Evolutionary conservation across 176 grass and related monocot genomes (phyloP).

Genomic region (Musa itinerans): DNA sequence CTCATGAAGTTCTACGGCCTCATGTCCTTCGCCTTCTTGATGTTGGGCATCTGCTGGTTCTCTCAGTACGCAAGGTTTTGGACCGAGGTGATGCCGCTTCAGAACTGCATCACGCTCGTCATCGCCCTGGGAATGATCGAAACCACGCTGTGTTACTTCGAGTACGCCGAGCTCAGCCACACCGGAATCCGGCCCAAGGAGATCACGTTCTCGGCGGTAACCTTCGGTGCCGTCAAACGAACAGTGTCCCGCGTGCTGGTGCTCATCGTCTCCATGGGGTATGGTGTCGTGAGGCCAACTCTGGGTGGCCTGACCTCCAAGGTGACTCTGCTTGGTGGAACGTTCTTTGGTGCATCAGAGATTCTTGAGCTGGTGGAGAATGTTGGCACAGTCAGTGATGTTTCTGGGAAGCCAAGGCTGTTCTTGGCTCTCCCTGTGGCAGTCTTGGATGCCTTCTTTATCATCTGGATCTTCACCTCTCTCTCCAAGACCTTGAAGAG

Average conservation of each 20-base stretch:
- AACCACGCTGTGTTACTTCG: constrained; percentile 7
- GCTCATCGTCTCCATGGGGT: constrained; percentile 7
- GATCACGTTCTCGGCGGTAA: constrained; percentile 8
- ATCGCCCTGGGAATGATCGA: constrained; percentile 8
- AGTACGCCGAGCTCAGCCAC: constrained; percentile 2
- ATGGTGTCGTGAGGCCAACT: constrained; percentile 10
- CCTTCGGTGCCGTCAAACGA: constrained; percentile 1
- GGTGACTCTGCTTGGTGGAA: not conserved
- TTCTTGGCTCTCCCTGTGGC: constrained; percentile 6
- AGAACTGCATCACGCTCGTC: constrained; percentile 11
- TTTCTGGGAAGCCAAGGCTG: constrained; percentile 9
- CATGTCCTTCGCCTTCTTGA: constrained; percentile 8
- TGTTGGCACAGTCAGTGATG: constrained; percentile 7
- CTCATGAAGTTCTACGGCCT: constrained; percentile 8
- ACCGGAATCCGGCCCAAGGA: constrained; percentile 8
- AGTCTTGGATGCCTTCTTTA: constrained; percentile 7
- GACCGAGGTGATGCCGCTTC: constrained; percentile 7
- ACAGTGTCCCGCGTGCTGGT: not conserved
- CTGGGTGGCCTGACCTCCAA: constrained; percentile 10
- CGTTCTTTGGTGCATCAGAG: constrained; percentile 1
- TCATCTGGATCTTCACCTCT: constrained; percentile 15
- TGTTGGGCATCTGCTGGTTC: constrained; percentile 3
- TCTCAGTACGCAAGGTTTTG: constrained; percentile 9
- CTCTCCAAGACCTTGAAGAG: constrained; percentile 1
- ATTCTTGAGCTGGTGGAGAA: constrained; percentile 12